These are phyloP conservation scores for Chimonanthus praecox DNA, from an alignment of 164 flowering plant species.

Conservation along the genomic window DNA sequence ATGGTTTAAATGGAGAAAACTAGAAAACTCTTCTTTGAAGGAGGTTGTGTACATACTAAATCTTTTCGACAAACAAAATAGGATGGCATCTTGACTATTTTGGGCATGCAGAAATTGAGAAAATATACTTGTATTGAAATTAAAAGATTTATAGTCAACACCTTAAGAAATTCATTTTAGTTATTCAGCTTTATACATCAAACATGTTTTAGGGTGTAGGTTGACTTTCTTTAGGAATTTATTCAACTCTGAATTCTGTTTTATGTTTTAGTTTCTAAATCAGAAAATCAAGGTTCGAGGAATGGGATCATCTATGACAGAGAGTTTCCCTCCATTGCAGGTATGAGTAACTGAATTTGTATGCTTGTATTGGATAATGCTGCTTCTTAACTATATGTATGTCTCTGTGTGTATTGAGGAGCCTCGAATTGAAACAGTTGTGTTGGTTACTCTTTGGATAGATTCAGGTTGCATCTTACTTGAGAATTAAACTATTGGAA, in stretches of 20 bases:
- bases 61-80: no score
- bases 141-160: no score
- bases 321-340: conserved; percentile 2
- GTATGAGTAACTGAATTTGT: not conserved
- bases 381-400: not conserved
- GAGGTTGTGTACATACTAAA: no score
- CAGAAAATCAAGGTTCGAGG: not conserved
- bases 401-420: not conserved
- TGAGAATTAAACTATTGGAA: no score
- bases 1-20: no score
- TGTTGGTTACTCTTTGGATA: not conserved
- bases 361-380: not conserved
- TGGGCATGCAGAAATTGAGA: no score
- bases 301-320: conserved; percentile 1
- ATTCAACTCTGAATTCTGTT: not conserved
- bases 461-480: not conserved
- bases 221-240: not conserved
- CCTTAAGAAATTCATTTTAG: no score
- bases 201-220: no score
- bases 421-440: not conserved
- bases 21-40: no score
- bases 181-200: no score
- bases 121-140: no score
- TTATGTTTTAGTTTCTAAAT: not conserved
- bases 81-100: no score